Conservation (phyloP, 1,284 basidiomycete genomes). For the Microbotryum lychnidis-dioicae region DNA sequence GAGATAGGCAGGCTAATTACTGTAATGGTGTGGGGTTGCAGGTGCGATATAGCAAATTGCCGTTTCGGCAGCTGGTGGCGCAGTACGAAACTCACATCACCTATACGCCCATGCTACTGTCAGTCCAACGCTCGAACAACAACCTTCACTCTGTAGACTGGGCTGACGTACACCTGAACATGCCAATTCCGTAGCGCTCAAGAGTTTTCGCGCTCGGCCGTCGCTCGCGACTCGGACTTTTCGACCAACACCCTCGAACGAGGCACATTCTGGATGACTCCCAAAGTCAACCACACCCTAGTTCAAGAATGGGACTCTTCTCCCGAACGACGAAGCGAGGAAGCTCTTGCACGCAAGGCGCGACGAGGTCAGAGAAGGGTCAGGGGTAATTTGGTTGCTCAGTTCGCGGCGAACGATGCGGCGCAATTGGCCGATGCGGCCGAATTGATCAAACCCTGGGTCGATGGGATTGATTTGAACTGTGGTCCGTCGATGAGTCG, state of each 20-base stretch:
- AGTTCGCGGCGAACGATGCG: conserved; percentile 50
- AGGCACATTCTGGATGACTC: conserved; percentile 46
- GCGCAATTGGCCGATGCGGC: conserved; percentile 50
- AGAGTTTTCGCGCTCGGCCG: conserved; percentile 51
- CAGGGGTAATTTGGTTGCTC: conserved; percentile 48
- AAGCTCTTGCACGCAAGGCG: conserved; percentile 23
- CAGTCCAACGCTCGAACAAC: conserved; percentile 9
- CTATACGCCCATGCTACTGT: conserved; percentile 55
- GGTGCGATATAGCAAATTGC: conserved; percentile 53
- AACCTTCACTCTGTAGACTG: neutral
- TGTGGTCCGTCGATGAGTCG: conserved; percentile 40
- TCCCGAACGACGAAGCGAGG: conserved; percentile 35
- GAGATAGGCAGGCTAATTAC: conserved; percentile 23
- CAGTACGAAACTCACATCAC: conserved; percentile 53
- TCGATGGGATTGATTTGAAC: conserved; percentile 54
- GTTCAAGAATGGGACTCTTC: conserved; percentile 25
- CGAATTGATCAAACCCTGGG: conserved; percentile 47
- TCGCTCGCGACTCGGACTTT: conserved; percentile 51
- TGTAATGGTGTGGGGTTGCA: conserved; percentile 44
- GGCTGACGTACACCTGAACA: conserved; percentile 10
- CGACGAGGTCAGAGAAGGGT: conserved; percentile 36
- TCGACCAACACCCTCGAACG: conserved; percentile 47
- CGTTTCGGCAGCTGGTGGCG: conserved; percentile 51
- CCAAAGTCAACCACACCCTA: conserved; percentile 28
- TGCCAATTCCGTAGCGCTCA: conserved; percentile 23